phyloP scores from a whole-genome alignment of 2,329 filamentous ascomycete species.

The Aspergillus tubingensis region DNA sequence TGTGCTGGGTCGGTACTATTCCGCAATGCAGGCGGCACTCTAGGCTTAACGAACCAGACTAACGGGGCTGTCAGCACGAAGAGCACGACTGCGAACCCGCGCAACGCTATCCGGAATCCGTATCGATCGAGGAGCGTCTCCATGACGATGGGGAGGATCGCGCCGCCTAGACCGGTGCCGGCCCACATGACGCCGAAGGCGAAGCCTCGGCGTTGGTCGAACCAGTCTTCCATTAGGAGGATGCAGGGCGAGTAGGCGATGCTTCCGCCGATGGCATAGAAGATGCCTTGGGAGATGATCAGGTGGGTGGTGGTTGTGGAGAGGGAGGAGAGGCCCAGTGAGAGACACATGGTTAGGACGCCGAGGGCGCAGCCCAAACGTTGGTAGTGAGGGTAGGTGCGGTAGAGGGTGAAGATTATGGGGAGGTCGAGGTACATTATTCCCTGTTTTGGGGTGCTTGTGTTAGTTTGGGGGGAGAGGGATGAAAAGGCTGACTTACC shows the following conservation, averaged over 20 bases:
- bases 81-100: slow-evolving; percentile 43
- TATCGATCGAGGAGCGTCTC: slow-evolving; percentile 47
- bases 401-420: slow-evolving; percentile 22
- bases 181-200: slow-evolving; percentile 47
- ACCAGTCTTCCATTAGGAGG: slow-evolving; percentile 54
- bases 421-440: slow-evolving; percentile 30
- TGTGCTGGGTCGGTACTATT: too few relatives aligned
- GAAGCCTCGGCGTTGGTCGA: slow-evolving; percentile 49
- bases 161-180: slow-evolving; percentile 41
- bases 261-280: slow-evolving; percentile 50
- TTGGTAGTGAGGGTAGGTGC: slow-evolving; percentile 21
- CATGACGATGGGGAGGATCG: slow-evolving; percentile 49
- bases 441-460: slow-evolving; percentile 14
- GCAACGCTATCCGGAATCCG: slow-evolving; percentile 49
- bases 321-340: slow-evolving; percentile 29
- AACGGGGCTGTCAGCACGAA: slow-evolving; percentile 26
- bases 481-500: slow-evolving; percentile 7
- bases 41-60: slow-evolving; percentile 44
- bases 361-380: slow-evolving; percentile 26
- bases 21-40: slow-evolving; percentile 32
- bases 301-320: slow-evolving; percentile 26
- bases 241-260: slow-evolving; percentile 52
- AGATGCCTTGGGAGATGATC: slow-evolving; percentile 30
- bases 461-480: neutral
- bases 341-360: slow-evolving; percentile 26